Evolutionary conservation across 2,329 filamentous ascomycete genomes (phyloP), one percentile per base, ranked within the genome.

Genomic region (Capronia americana): DNA sequence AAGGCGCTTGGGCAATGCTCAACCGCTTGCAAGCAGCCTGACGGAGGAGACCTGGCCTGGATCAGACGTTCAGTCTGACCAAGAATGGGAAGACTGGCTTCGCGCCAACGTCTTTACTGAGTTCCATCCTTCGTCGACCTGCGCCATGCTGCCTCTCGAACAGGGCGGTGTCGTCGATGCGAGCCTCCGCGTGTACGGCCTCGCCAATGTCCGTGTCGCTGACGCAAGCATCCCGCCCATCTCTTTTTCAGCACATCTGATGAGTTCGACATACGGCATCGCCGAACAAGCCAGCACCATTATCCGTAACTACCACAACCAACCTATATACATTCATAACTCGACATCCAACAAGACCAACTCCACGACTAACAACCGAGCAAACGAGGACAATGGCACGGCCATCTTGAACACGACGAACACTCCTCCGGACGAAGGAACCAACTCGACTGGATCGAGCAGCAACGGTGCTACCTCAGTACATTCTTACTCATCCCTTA

Each of bases 61-160:
- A 3, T 48, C 63, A n/a, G 65, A 68, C 63, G 68, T 69, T 20
- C 63, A 70, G 57, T 62, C 69, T 50, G 64, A 71, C 63, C 64
- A n/a, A 34, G 71, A 73, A 53, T 71, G 69, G 63, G 80, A 83
- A 7, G 62, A 65, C 28, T 72, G 63, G 62, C 51, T 71, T 17
- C 71, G 67, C 20, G 54, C 57, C 20, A 63, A 66, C 12, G 57
- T 67, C 44, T 66, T 68, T 38, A 72, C 71, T 11, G 69, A 70
- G 41, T 72, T 55, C 46, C 71, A 72, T 50, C 69, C 71, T 3
- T 67, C 65, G 6, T 69, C 67, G 2, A 83, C 81, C 0, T 80
- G 79, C 57, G 81, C 79, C 67, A 84, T 85, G 82, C 78, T 76
- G 4, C 78, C 80, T 8, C 72, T 75, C 6, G 77, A 79, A 14